A percentile compares a stretch with the other conserved stretches of the same genome.
Evolutionary conservation across 2,329 filamentous ascomycete species (phyloP).

Genomic region (Trichoderma oligosporum): DNA sequence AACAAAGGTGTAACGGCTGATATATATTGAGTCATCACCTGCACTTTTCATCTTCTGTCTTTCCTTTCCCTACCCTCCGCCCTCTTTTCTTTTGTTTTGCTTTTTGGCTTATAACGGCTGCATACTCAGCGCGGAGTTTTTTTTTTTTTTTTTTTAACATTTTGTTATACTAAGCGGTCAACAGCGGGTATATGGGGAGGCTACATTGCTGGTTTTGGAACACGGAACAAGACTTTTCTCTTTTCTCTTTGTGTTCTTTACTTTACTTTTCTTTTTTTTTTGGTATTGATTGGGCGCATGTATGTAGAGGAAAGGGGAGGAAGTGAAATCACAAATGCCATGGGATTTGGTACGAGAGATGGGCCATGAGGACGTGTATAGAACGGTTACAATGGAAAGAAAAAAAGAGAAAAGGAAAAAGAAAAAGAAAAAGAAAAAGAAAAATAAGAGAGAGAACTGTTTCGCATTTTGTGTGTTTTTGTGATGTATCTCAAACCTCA

Average conservation of each 20-base stretch:
- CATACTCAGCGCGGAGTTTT: constrained; percentile 16
- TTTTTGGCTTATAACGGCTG: constrained; percentile 1
- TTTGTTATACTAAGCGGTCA: background rate
- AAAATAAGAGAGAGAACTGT: no score
- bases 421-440: no score
- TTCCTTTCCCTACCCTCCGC: background rate
- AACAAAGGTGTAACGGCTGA: background rate
- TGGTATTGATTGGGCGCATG: background rate
- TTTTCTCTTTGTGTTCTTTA: no score
- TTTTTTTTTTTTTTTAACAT: background rate
- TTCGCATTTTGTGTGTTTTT: no score
- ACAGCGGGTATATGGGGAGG: background rate
- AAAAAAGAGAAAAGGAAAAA: no score
- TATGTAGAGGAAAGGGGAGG: background rate
- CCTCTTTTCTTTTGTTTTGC: background rate
- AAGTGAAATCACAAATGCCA: background rate
- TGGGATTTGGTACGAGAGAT: background rate
- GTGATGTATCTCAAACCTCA: no score
- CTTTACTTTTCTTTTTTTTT: background rate
- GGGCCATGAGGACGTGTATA: background rate
- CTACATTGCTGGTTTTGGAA: background rate
- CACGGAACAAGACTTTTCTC: background rate
- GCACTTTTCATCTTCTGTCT: background rate
- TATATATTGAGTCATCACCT: background rate
- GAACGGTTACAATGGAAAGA: background rate